Conservation (phyloP, 805 yeast species). For the Ogataea methanolica region DNA sequence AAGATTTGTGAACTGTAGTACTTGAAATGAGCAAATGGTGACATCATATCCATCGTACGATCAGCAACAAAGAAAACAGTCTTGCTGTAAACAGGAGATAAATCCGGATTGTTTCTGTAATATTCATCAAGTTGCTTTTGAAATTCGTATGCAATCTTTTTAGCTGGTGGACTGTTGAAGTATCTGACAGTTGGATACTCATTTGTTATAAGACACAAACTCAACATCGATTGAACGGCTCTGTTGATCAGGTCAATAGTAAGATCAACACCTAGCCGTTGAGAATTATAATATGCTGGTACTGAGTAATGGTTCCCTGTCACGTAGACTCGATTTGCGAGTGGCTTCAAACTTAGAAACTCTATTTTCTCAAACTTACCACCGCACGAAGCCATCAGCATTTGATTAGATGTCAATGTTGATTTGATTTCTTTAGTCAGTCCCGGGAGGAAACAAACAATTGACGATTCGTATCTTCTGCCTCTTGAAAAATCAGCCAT, state of each 20-base stretch:
- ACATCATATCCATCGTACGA: slow-evolving; percentile 74
- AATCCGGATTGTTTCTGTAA: slow-evolving; percentile 62
- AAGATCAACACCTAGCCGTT: slow-evolving; percentile 54
- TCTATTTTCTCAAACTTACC: slow-evolving; percentile 29
- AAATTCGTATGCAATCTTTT: slow-evolving; percentile 61
- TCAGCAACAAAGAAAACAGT: slow-evolving; percentile 75
- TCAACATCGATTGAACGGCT: slow-evolving; percentile 63
- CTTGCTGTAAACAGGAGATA: slow-evolving; percentile 45
- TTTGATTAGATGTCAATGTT: slow-evolving; percentile 11
- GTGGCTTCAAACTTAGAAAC: slow-evolving; percentile 50
- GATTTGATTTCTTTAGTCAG: slow-evolving; percentile 20
- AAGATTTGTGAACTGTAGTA: slow-evolving; percentile 89
- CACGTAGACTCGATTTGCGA: slow-evolving; percentile 69
- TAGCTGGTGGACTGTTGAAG: slow-evolving; percentile 50
- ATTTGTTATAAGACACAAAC: slow-evolving; percentile 72
- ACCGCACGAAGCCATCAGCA: slow-evolving; percentile 18
- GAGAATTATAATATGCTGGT: slow-evolving; percentile 72
- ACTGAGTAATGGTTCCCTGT: slow-evolving; percentile 57
- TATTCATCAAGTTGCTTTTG: slow-evolving; percentile 71
- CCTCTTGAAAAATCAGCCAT: slow-evolving; percentile 68
- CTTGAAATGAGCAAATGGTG: slow-evolving; percentile 86
- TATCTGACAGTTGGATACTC: slow-evolving; percentile 86
- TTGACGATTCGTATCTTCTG: slow-evolving; percentile 69
- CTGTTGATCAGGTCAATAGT: slow-evolving; percentile 52
- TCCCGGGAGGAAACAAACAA: slow-evolving; percentile 69